Conservation (phyloP, 2,329 filamentous ascomycete genomes). For the Herpomyces periplanetae region DNA sequence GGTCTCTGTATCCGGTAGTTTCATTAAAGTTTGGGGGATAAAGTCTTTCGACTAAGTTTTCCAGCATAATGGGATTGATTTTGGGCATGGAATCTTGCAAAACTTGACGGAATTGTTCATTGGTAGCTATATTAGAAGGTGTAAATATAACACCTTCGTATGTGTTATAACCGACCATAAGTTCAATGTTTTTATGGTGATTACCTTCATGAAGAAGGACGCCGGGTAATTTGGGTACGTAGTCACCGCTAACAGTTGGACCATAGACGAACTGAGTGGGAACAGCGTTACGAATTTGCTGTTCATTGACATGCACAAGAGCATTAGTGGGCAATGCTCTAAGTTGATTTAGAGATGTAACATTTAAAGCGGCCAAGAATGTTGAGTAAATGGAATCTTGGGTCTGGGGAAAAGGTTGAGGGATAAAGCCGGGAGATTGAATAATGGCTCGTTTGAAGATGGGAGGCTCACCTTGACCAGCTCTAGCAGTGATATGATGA, state of each 20-base stretch:
- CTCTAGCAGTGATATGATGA: constrained; percentile 13
- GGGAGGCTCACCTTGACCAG: constrained; percentile 8
- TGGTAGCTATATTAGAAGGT: constrained; percentile 5
- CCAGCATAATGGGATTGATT: not conserved
- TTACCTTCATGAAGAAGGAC: constrained; percentile 9
- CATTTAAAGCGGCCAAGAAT: constrained; percentile 10
- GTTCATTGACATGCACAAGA: constrained; percentile 10
- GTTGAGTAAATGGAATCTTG: constrained; percentile 8
- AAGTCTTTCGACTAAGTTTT: constrained; percentile 1
- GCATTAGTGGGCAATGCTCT: constrained; percentile 8
- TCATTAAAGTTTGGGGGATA: constrained; percentile 1
- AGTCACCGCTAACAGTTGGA: constrained; percentile 12
- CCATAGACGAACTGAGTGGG: constrained; percentile 10
- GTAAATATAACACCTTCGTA: constrained; percentile 10
- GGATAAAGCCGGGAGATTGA: constrained; percentile 9
- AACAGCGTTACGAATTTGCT: constrained; percentile 8
- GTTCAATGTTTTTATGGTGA: constrained; percentile 10
- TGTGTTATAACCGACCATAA: constrained; percentile 11
- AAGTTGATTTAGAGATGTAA: constrained; percentile 10
- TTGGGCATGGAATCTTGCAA: not conserved
- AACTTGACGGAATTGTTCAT: constrained; percentile 1
- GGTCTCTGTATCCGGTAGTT: not conserved
- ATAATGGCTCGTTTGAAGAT: constrained; percentile 10
- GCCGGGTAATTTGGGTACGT: constrained; percentile 11
- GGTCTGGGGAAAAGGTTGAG: constrained; percentile 6